Evolutionary conservation across 139 green algal species (phyloP).

Genomic region (Eudorina sp.): DNA sequence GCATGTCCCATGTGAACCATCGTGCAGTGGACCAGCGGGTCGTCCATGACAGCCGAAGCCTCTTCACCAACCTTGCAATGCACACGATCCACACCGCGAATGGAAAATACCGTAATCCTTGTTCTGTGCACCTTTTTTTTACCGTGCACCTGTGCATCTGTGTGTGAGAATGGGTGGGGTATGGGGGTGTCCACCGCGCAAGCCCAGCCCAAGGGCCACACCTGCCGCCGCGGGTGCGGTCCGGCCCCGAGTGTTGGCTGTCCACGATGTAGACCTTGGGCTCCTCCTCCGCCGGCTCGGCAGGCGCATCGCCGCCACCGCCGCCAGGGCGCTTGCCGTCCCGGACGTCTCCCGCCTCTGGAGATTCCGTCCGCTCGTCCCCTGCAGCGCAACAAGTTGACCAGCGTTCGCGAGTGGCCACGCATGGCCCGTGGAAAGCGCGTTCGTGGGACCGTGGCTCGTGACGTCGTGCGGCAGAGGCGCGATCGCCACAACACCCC

Average conservation of each 20-base stretch:
- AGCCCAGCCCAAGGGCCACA: neutral
- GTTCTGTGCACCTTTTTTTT: too few relatives aligned
- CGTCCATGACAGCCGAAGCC: too few relatives aligned
- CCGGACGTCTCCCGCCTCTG: neutral
- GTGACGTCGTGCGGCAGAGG: too few relatives aligned
- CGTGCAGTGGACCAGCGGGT: too few relatives aligned
- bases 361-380: conserved; percentile 1
- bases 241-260: conserved; percentile 36
- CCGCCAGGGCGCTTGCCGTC: neutral
- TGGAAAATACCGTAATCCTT: too few relatives aligned
- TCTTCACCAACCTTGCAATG: too few relatives aligned
- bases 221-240: neutral
- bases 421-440: too few relatives aligned
- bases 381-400: neutral
- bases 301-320: neutral
- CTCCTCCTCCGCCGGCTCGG: neutral
- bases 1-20: too few relatives aligned
- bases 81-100: too few relatives aligned
- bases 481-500: too few relatives aligned
- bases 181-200: neutral
- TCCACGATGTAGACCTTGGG: conserved; percentile 46
- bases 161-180: neutral
- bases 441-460: too few relatives aligned
- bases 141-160: neutral
- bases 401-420: too few relatives aligned